These are phyloP conservation scores for Linanthus parryae DNA, from an alignment of 148 eudicot species.

Conservation along the genomic window DNA sequence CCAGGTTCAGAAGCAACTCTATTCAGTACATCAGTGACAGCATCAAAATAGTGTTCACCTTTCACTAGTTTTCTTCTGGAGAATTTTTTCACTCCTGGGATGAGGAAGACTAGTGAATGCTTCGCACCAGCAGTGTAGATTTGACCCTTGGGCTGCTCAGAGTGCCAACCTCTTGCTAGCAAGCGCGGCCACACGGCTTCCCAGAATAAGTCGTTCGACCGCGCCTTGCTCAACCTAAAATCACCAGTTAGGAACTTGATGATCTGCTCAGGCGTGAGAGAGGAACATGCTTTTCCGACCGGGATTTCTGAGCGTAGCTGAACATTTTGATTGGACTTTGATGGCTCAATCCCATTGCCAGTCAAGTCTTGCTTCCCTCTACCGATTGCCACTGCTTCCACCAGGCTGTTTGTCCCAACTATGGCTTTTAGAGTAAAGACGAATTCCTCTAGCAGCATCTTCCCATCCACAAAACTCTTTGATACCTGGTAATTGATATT, in stretches of 20 bases:
- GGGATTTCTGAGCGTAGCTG: conserved; percentile 47
- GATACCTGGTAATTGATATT: conserved; percentile 48
- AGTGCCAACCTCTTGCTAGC: conserved; percentile 89
- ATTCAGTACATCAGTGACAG: conserved; percentile 56
- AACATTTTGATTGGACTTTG: conserved; percentile 29
- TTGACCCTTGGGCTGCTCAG: conserved; percentile 57
- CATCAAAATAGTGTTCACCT: conserved; percentile 81
- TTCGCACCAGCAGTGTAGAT: conserved; percentile 31
- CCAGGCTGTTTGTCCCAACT: conserved; percentile 50
- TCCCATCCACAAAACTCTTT: conserved; percentile 52
- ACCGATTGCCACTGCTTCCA: conserved; percentile 73
- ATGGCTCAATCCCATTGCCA: conserved; percentile 39
- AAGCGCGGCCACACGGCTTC: conserved; percentile 99
- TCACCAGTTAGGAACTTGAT: conserved; percentile 65
- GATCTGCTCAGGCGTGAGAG: conserved; percentile 62
- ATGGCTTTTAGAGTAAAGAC: conserved; percentile 47
- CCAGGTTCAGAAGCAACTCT: conserved; percentile 60
- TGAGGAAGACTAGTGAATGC: conserved; percentile 61
- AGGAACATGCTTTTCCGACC: conserved; percentile 62
- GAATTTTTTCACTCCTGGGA: conserved; percentile 70
- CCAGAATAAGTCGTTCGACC: conserved; percentile 81
- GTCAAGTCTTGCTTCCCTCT: conserved; percentile 71
- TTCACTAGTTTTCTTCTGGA: conserved; percentile 60
- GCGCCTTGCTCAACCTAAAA: conserved; percentile 74
- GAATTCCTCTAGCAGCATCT: conserved; percentile 43